These are phyloP conservation scores for Clarireedia sp. DNA, from an alignment of 2,329 filamentous ascomycete genomes.

Conservation along the genomic window DNA sequence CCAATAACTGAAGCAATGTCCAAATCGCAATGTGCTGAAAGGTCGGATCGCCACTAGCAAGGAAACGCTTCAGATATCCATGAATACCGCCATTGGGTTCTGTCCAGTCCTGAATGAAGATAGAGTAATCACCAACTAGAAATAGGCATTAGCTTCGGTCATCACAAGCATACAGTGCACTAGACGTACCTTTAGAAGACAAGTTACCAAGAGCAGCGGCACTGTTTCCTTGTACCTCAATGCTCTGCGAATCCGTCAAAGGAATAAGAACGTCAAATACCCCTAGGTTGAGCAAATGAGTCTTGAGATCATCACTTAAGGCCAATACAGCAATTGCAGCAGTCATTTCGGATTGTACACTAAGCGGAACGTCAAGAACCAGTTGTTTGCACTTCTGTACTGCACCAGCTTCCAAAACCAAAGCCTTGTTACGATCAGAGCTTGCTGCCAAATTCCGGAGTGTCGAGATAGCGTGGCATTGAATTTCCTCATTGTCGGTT, in stretches of 20 bases:
- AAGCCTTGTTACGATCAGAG: slow-evolving; percentile 93
- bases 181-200: slow-evolving; percentile 78
- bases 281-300: slow-evolving; percentile 79
- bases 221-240: slow-evolving; percentile 97
- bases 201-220: slow-evolving; percentile 91
- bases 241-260: slow-evolving; percentile 87
- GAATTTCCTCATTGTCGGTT: slow-evolving; percentile 96
- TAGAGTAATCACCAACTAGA: slow-evolving; percentile 92
- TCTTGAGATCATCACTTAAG: slow-evolving; percentile 90
- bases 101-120: slow-evolving; percentile 91
- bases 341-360: slow-evolving; percentile 98
- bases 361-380: slow-evolving; percentile 84
- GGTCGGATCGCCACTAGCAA: slow-evolving; percentile 88
- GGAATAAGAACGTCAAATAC: slow-evolving; percentile 97
- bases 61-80: slow-evolving; percentile 86
- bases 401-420: slow-evolving; percentile 93
- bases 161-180: not conserved
- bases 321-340: slow-evolving; percentile 97
- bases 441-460: slow-evolving; percentile 91
- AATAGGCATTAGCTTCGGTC: slow-evolving; percentile 25
- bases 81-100: slow-evolving; percentile 91
- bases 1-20: slow-evolving; percentile 90
- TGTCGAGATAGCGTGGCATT: slow-evolving; percentile 97
- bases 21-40: slow-evolving; percentile 99
- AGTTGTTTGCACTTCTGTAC: slow-evolving; percentile 98